Base-by-base conservation (phyloP, 2,329 filamentous ascomycete species). In the Diaporthe citriasiana region DNA sequence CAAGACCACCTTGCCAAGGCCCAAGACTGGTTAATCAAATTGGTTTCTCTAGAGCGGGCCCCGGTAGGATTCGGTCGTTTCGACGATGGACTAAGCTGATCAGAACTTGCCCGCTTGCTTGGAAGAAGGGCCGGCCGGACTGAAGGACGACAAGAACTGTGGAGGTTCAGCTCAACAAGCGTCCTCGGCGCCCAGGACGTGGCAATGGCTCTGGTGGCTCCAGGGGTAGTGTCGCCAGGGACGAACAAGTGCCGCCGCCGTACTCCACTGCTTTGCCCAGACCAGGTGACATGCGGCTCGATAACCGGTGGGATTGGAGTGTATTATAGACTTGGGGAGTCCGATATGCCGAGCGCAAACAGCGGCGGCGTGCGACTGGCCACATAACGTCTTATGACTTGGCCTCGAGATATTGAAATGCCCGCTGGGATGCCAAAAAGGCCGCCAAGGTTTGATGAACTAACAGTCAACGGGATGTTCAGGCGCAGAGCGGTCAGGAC, bases 371-470 rank as follows among this genome's bases (percentile, higher is more conserved):
- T 53, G 33, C 63, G 63, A 68, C 63, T 68, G 63, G 63, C 27
- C 47, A 53, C 63, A 68, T n/a, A 53, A 35, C 33, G 7, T 66
- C 7, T 50, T 66, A 51, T 25, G 45, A 53, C 22, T 40, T 38
- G 47, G 22, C 22, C 35, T 27, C 19, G 47, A 38, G 33, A 68
- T 30, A 68, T 53, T 68, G 63, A 40, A 53, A 53, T 35, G 47
- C 13, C 33, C 22, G n/a, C 63, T 40, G 63, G 63, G 63, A 53
- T 53, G 47, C 8, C 13, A 8, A 38, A n/a, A 53, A 40, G 33
- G 47, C 47, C 9, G 63, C 63, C 47, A 68, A 68, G 63, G 63
- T 68, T 68, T 68, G 47, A 68, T 68, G 47, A 68, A 53, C 63
- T 68, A 38, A 22, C 63, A 68, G 8, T 40, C 63, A 68, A 30